Base-by-base conservation (phyloP, 208 protist species). In the Acanthamoeba royreba region DNA sequence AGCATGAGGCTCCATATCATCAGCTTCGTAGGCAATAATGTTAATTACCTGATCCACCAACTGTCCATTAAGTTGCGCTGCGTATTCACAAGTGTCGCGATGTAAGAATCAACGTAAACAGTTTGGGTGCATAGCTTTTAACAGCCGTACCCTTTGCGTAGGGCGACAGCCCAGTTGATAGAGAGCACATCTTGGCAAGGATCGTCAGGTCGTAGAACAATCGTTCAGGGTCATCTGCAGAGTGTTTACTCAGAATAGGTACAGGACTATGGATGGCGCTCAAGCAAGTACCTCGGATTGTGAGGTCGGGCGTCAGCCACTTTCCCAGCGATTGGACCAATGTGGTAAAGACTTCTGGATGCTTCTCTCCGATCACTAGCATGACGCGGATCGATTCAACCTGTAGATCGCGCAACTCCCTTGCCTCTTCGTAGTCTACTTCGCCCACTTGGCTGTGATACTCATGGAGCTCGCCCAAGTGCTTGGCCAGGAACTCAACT, bases 221-320 rank as follows among this genome's bases (percentile, higher is more conserved):
- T 13, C 43, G 77, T n/a, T 87, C 77, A n/a, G 42, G 42, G 35
- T 87, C 77, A 87, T 87, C 77, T 87, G 77, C 42, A 87, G n/a
- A n/a, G n/a, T n/a, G n/a, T n/a, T n/a, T n/a, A n/a, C n/a, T n/a
- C n/a, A n/a, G n/a, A n/a, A n/a, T n/a, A n/a, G n/a, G n/a, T n/a
- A n/a, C n/a, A n/a, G n/a, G n/a, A 77, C 19, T 33, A 77, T 40
- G 28, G 19, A 81, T 25, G 22, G 19, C n/a, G 40, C 11, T 19
- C 19, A 17, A 33, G 11, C 40, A 46, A 5, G 11, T 49, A 87
- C 77, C 77, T 15, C 45, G 43, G 9, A 35, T 22, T 13, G 43
- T 53, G 25, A 87, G 77, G 42, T 87, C 49, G 28, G 77, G 77
- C 15, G 49, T 53, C 22, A 87, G 45, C 77, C 77, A 87, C 25